phyloP scores from a whole-genome alignment of 2,329 filamentous ascomycete genomes.

The Scopulariopsis brevicaulis region DNA sequence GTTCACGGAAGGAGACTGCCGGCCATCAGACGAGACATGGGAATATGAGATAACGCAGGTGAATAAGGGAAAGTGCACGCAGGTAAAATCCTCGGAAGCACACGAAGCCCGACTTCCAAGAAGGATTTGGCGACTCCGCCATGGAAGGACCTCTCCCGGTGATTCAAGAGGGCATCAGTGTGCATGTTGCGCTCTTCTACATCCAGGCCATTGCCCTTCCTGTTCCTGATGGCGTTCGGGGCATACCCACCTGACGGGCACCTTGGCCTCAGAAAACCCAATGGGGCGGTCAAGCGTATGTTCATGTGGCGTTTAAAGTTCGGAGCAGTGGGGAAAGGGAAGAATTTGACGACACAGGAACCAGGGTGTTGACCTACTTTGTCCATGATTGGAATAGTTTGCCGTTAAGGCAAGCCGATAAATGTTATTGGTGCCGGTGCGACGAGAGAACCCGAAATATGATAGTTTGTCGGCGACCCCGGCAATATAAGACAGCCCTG shows the following conservation, averaged over 20 bases:
- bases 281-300: background rate
- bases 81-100: background rate
- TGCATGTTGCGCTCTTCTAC: background rate
- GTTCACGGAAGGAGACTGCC: background rate
- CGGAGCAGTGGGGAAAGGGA: background rate
- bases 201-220: background rate
- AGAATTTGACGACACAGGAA: background rate
- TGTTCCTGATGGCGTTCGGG: no score
- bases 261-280: no score
- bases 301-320: background rate
- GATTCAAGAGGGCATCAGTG: background rate
- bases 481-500: background rate
- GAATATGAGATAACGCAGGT: background rate
- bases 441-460: background rate
- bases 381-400: background rate
- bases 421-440: background rate
- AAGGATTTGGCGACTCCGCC: background rate
- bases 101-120: background rate
- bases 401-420: background rate
- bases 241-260: no score
- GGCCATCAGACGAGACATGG: background rate
- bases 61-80: background rate
- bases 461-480: background rate
- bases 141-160: background rate
- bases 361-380: background rate